These are phyloP conservation scores for Draba incana DNA, from an alignment of 345 rosid genomes.

Conservation along the genomic window DNA sequence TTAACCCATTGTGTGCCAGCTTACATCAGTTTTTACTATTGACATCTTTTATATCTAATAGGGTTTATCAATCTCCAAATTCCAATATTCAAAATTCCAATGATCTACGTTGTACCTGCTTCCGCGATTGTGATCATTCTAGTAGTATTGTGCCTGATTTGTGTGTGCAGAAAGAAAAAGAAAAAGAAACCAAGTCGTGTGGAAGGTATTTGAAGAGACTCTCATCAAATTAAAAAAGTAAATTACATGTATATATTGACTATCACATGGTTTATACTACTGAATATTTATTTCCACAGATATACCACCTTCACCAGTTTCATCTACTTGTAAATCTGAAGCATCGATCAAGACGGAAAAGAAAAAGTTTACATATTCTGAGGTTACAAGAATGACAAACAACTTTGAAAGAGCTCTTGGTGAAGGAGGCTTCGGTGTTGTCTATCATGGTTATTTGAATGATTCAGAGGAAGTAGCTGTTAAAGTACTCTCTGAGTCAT, in stretches of 20 bases:
- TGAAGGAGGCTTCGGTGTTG: slow-evolving; percentile 58
- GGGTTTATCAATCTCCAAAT: slow-evolving; percentile 27
- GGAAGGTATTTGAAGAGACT: neutral
- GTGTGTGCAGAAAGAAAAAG: neutral
- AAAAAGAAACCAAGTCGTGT: neutral
- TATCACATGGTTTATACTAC: no score
- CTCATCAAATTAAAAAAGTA: slow-evolving; percentile 1
- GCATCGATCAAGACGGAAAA: slow-evolving; percentile 21
- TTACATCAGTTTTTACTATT: no score
- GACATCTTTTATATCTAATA: neutral
- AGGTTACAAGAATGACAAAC: slow-evolving; percentile 44
- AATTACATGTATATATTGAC: neutral
- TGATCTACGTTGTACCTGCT: slow-evolving; percentile 15
- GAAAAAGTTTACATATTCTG: slow-evolving; percentile 36
- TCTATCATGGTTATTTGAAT: slow-evolving; percentile 45
- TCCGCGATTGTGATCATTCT: neutral
- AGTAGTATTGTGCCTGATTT: neutral
- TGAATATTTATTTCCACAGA: neutral
- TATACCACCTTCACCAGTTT: neutral
- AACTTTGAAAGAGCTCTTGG: slow-evolving; percentile 49
- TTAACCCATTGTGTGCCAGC: no score
- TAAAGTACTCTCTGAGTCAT: slow-evolving; percentile 11
- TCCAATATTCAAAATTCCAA: slow-evolving; percentile 17
- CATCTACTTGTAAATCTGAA: neutral
- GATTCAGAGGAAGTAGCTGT: slow-evolving; percentile 21